Conservation (phyloP, 768 basidiomycete species). For the Suillus clintonianus region DNA sequence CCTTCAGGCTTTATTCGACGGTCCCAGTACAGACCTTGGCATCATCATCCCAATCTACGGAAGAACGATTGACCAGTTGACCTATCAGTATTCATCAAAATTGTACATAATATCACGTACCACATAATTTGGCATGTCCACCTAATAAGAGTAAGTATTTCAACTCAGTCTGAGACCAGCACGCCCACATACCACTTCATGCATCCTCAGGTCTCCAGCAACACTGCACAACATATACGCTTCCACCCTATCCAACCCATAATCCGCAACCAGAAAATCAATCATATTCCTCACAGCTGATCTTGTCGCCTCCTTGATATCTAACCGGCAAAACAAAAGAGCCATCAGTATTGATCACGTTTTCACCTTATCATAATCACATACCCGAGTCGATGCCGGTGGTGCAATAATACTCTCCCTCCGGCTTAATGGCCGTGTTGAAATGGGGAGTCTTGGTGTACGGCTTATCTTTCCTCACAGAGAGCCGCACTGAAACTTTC, state of each 20-base stretch:
- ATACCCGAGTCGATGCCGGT: constrained; percentile 54
- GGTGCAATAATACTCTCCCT: constrained; percentile 53
- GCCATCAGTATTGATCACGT: not conserved
- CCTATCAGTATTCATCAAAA: no score
- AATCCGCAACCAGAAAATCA: constrained; percentile 45
- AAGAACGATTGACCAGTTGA: not conserved
- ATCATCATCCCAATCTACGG: constrained; percentile 60
- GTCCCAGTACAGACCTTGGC: constrained; percentile 43
- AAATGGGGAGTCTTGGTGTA: constrained; percentile 64
- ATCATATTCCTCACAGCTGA: constrained; percentile 63
- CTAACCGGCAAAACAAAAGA: constrained; percentile 17
- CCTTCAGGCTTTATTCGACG: not conserved
- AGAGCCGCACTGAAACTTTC: constrained; percentile 54
- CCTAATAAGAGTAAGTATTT: constrained; percentile 31
- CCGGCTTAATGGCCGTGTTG: constrained; percentile 29
- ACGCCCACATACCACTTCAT: constrained; percentile 49
- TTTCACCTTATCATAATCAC: not conserved
- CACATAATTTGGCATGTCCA: constrained; percentile 68
- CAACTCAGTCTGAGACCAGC: not conserved
- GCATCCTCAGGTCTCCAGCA: constrained; percentile 58
- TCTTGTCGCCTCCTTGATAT: constrained; percentile 56
- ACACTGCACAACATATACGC: constrained; percentile 67
- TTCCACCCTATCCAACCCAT: constrained; percentile 44
- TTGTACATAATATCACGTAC: constrained; percentile 36
- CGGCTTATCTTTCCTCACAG: constrained; percentile 55